phyloP scores from a whole-genome alignment of 768 basidiomycete genomes.

The Boletus tomentosulus region DNA sequence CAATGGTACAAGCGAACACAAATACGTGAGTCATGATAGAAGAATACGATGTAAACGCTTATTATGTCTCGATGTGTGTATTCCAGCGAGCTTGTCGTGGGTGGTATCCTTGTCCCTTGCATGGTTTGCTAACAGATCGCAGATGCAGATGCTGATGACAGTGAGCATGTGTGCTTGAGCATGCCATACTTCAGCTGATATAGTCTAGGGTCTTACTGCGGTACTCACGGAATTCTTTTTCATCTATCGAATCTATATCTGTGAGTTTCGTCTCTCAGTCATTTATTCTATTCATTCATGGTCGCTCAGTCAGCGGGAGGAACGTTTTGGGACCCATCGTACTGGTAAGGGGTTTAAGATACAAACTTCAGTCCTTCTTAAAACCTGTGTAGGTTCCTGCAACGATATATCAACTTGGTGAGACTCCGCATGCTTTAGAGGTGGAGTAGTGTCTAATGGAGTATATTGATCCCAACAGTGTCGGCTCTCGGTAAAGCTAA shows the following conservation, averaged over 20 bases:
- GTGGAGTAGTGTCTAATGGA: neutral
- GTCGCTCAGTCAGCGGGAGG: slow-evolving; percentile 1
- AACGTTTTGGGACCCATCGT: slow-evolving; percentile 1
- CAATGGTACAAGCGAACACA: neutral
- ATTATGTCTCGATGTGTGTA: neutral
- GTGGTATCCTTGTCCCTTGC: neutral
- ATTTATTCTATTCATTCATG: neutral
- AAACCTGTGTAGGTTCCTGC: neutral
- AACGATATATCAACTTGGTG: slow-evolving; percentile 9
- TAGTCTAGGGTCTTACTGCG: neutral
- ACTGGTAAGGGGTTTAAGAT: slow-evolving; percentile 7
- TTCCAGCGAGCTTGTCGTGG: neutral
- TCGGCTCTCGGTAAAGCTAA: neutral
- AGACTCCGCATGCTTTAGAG: neutral
- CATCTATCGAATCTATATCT: neutral
- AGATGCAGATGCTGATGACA: neutral
- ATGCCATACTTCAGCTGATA: neutral
- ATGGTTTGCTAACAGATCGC: neutral
- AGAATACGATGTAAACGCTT: neutral
- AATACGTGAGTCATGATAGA: neutral
- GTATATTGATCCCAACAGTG: neutral
- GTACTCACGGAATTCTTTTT: neutral
- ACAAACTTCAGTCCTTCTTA: neutral
- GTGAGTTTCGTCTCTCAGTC: neutral
- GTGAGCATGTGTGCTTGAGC: neutral